phyloP scores from a whole-genome alignment of 495 filamentous ascomycete species.

The Daldinia vernicosa region DNA sequence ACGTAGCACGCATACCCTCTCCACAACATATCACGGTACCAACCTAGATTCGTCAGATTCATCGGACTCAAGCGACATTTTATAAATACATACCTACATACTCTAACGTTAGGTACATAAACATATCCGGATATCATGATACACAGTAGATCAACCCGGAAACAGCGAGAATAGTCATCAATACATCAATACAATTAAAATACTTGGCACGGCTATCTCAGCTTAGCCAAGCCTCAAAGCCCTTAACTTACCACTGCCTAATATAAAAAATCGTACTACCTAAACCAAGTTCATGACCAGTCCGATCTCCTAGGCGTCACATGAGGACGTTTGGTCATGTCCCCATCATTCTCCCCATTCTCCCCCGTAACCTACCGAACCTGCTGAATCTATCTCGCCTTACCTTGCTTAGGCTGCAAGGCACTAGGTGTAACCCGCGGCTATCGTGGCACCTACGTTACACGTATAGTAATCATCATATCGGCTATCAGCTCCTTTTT shows the following conservation, averaged over 20 bases:
- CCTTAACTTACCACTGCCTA: not conserved
- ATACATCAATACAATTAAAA: slow-evolving; percentile 1
- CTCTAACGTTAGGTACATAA: not conserved
- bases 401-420: slow-evolving; percentile 23
- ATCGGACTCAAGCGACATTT: not conserved
- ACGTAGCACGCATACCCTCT: not conserved
- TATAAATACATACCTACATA: not conserved
- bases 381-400: slow-evolving; percentile 1
- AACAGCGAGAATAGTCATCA: not conserved
- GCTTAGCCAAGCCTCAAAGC: slow-evolving; percentile 1
- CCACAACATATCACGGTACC: slow-evolving; percentile 4
- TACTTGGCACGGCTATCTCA: not conserved
- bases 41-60: not conserved
- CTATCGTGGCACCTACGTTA: slow-evolving; percentile 36
- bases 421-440: slow-evolving; percentile 14
- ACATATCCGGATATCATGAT: not conserved
- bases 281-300: not conserved
- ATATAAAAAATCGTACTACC: not conserved
- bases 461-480: slow-evolving; percentile 33
- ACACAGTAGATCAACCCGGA: not conserved
- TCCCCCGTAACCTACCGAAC: slow-evolving; percentile 1
- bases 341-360: not conserved
- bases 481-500: slow-evolving; percentile 28
- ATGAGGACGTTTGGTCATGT: not conserved
- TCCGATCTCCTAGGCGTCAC: slow-evolving; percentile 20